phyloP scores from a whole-genome alignment of 2,329 filamentous ascomycete genomes.

The Colletotrichum sp. region DNA sequence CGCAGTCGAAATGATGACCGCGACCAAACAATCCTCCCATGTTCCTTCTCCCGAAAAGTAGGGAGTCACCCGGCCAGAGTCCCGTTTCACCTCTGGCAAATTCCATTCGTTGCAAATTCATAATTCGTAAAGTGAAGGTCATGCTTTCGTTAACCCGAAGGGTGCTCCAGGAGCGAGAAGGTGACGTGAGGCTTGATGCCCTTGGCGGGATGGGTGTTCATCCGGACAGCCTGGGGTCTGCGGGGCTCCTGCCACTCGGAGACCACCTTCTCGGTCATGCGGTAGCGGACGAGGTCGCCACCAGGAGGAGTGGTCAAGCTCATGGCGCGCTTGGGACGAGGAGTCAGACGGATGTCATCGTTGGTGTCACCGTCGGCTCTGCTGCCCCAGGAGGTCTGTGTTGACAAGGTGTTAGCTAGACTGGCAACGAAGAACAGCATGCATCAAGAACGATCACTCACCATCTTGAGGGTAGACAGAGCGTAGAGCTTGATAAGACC shows the following conservation, averaged over 20 bases:
- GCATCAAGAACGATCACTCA: slow-evolving; percentile 50
- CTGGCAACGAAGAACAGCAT: background rate
- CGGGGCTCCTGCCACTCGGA: slow-evolving; percentile 20
- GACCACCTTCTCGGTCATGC: slow-evolving; percentile 31
- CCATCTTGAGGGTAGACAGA: slow-evolving; percentile 80
- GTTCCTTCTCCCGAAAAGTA: background rate
- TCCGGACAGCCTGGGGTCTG: slow-evolving; percentile 15
- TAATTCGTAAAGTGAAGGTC: slow-evolving; percentile 15
- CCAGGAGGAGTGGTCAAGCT: slow-evolving; percentile 50
- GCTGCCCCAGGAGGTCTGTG: slow-evolving; percentile 96
- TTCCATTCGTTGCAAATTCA: slow-evolving; percentile 10
- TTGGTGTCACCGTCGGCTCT: slow-evolving; percentile 89
- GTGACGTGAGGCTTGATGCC: slow-evolving; percentile 17
- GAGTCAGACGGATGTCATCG: slow-evolving; percentile 72
- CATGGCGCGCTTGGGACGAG: slow-evolving; percentile 44
- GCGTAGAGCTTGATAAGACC: slow-evolving; percentile 92
- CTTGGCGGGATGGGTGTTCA: slow-evolving; percentile 18
- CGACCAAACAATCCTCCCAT: background rate
- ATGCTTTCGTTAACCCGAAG: background rate
- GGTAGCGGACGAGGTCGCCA: slow-evolving; percentile 50
- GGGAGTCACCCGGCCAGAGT: slow-evolving; percentile 18
- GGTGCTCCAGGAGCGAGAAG: slow-evolving; percentile 12
- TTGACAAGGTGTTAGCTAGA: background rate
- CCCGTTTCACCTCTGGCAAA: slow-evolving; percentile 22
- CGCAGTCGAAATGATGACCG: background rate